Conservation (phyloP, 768 basidiomycete species). For the Trametes sanguinea region DNA sequence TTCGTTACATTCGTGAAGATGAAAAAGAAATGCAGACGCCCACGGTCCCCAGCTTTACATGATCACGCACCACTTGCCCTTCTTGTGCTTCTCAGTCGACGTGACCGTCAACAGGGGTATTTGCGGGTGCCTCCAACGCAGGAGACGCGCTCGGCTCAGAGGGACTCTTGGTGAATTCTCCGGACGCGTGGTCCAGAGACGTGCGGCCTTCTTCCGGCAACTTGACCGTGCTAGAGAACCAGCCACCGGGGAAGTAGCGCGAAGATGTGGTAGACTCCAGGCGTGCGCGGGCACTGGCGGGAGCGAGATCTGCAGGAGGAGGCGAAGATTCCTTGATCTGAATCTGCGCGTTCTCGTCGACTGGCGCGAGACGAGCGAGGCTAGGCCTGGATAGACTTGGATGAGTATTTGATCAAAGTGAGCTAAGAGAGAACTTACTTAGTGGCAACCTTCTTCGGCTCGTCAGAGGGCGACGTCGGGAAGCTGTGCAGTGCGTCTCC, state of each 20-base stretch:
- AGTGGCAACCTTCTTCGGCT: constrained; percentile 5
- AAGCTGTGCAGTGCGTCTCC: constrained; percentile 18
- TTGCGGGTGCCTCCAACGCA: constrained; percentile 24
- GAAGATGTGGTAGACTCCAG: constrained; percentile 60
- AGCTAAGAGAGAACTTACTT: constrained; percentile 17
- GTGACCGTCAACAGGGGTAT: constrained; percentile 24
- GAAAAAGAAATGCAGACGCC: constrained; percentile 9
- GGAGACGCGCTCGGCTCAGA: constrained; percentile 8
- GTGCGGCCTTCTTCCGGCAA: constrained; percentile 44
- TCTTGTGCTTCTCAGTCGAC: constrained; percentile 27
- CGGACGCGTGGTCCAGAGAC: constrained; percentile 52
- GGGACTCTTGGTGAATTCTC: constrained; percentile 42
- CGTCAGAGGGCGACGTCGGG: constrained; percentile 16
- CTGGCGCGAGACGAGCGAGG: constrained; percentile 26
- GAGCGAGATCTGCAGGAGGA: constrained; percentile 14
- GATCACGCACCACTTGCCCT: constrained; percentile 31
- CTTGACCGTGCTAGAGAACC: constrained; percentile 44
- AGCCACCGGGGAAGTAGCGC: constrained; percentile 57
- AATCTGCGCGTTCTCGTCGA: constrained; percentile 27
- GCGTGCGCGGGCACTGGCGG: constrained; percentile 35
- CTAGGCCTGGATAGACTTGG: constrained; percentile 24
- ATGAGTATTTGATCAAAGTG: background rate
- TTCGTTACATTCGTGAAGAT: constrained; percentile 24
- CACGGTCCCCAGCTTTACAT: constrained; percentile 27
- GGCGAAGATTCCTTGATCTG: constrained; percentile 21